Conservation (phyloP, 2,329 filamentous ascomycete species). For the Scolecobasidium constrictum region DNA sequence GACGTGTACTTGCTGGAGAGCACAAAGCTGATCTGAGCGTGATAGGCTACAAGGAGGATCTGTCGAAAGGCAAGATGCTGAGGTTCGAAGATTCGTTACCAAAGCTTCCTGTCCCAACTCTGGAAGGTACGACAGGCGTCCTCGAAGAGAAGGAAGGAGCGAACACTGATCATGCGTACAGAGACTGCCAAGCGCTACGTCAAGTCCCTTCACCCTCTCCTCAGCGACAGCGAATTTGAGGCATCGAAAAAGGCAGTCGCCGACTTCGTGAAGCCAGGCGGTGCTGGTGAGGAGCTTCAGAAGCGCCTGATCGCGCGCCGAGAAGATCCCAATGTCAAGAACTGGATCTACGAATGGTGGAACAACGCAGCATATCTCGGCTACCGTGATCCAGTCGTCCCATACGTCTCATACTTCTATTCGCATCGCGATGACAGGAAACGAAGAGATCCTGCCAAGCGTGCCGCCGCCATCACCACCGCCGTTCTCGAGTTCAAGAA, state of each 20-base stretch:
- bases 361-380: conserved; percentile 85
- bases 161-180: background rate
- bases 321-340: conserved; percentile 70
- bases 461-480: conserved; percentile 80
- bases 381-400: conserved; percentile 92
- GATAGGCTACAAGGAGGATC: conserved; percentile 68
- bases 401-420: conserved; percentile 99
- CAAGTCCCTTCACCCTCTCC: conserved; percentile 65
- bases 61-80: conserved; percentile 68
- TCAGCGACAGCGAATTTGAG: conserved; percentile 57
- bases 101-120: conserved; percentile 64
- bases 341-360: conserved; percentile 99
- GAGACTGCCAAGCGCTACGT: conserved; percentile 74
- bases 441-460: conserved; percentile 79
- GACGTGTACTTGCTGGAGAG: background rate
- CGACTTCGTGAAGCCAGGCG: conserved; percentile 81
- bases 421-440: conserved; percentile 89
- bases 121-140: conserved; percentile 37
- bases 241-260: conserved; percentile 72
- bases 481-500: conserved; percentile 88
- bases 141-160: background rate
- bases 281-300: conserved; percentile 72
- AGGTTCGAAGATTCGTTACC: conserved; percentile 81
- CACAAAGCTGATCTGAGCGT: conserved; percentile 8
- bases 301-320: conserved; percentile 72